These are phyloP conservation scores for Aegilops umbellulata DNA, from an alignment of 176 grass and related monocot genomes.

Conservation along the genomic window DNA sequence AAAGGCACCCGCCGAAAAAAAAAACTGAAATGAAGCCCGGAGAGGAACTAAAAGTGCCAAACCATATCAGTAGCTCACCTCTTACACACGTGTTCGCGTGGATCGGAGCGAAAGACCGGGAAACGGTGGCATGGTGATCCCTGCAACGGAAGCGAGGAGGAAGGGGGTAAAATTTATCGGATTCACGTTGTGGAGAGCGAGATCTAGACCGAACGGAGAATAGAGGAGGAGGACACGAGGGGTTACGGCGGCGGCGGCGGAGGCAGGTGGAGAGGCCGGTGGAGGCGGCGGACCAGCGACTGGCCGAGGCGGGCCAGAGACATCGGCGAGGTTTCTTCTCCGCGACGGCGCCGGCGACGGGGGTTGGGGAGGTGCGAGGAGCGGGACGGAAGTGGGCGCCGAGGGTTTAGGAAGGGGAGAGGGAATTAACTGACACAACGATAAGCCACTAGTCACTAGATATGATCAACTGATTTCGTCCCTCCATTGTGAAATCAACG, in stretches of 20 bases:
- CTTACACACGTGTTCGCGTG: neutral
- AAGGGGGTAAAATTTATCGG: neutral
- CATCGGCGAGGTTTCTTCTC: conserved; percentile 32
- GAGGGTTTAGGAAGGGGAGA: conserved; percentile 17
- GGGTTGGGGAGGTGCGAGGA: neutral
- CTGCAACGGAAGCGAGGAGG: conserved; percentile 7
- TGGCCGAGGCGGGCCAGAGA: conserved; percentile 36
- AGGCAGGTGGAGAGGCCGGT: conserved; percentile 11
- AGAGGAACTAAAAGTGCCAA: neutral
- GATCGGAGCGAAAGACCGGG: conserved; percentile 8
- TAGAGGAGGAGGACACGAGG: neutral
- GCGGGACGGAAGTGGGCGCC: neutral
- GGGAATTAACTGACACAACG: neutral
- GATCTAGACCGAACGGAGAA: conserved; percentile 5
- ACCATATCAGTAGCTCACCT: conserved; percentile 30
- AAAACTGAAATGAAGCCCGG: conserved; percentile 2
- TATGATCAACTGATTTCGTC: neutral
- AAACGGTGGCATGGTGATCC: neutral
- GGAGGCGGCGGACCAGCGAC: conserved; percentile 32
- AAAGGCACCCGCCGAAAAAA: neutral
- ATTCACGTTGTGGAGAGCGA: neutral
- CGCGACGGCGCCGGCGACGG: neutral
- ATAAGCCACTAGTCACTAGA: neutral
- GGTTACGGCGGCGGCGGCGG: conserved; percentile 4
- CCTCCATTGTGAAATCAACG: neutral